These are phyloP conservation scores for Trichophyton equinum DNA, from an alignment of 2,329 filamentous ascomycete genomes.

Conservation along the genomic window DNA sequence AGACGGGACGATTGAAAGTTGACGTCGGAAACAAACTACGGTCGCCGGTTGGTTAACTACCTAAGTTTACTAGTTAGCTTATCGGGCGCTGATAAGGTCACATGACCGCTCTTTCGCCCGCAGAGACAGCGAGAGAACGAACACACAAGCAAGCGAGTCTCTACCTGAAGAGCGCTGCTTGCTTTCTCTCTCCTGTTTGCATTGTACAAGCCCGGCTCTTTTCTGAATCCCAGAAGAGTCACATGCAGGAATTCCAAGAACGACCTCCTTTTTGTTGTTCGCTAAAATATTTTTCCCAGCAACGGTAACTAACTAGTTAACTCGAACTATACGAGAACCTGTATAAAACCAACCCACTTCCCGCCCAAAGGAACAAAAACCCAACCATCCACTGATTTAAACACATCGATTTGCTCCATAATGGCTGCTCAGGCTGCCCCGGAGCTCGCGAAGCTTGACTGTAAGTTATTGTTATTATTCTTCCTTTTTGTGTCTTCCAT, in stretches of 20 bases:
- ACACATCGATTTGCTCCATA: constrained; percentile 12
- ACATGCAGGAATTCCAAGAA: not conserved
- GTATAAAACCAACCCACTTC: not conserved
- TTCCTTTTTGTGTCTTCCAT: not conserved
- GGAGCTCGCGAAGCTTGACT: constrained; percentile 30
- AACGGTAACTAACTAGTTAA: not conserved
- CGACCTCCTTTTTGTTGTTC: not conserved
- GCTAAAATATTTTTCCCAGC: not conserved
- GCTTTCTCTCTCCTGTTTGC: not conserved
- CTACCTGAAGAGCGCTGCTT: not conserved
- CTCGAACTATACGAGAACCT: constrained; percentile 4
- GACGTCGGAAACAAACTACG: not conserved
- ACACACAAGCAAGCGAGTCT: not conserved
- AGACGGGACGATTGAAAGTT: not conserved
- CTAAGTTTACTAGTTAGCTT: not conserved
- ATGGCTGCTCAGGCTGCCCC: constrained; percentile 34
- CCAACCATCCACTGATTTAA: not conserved
- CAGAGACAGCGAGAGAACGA: not conserved
- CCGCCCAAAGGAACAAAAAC: not conserved
- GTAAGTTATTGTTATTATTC: constrained; percentile 19
- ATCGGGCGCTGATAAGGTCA: constrained; percentile 1
- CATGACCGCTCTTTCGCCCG: not conserved
- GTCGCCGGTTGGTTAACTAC: no score
- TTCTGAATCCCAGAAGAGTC: not conserved
- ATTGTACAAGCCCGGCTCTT: not conserved